A percentile compares a stretch with the other conserved stretches of the same genome.
These are phyloP conservation scores for Fusarium fujikuroi DNA, from an alignment of 2,329 filamentous ascomycete genomes.

Conservation along the genomic window DNA sequence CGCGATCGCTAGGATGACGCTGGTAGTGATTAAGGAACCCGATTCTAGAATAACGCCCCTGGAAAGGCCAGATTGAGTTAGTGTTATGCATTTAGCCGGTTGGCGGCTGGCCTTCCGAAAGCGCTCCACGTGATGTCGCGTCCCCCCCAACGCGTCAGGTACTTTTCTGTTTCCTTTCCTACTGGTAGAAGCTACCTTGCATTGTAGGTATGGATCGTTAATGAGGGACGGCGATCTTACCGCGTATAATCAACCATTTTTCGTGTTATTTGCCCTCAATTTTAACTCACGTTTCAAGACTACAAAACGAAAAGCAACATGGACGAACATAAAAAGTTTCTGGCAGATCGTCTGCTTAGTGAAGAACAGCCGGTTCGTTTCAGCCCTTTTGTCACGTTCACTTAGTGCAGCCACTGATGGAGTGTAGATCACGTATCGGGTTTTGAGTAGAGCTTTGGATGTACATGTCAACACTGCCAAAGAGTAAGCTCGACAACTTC, in stretches of 20 bases:
- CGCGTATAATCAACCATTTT: background rate
- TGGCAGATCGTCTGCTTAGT: constrained; percentile 79
- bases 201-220: background rate
- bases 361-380: constrained; percentile 75
- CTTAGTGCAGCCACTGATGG: constrained; percentile 15
- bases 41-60: constrained; percentile 9
- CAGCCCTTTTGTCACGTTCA: background rate
- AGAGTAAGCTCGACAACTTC: constrained; percentile 65
- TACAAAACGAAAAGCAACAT: constrained; percentile 38
- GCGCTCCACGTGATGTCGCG: constrained; percentile 51
- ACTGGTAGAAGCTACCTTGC: background rate
- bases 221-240: constrained; percentile 6
- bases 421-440: constrained; percentile 83
- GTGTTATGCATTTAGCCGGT: background rate
- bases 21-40: background rate
- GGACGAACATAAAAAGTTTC: constrained; percentile 75
- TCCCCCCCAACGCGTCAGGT: constrained; percentile 34
- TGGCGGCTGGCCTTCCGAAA: background rate
- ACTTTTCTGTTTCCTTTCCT: constrained; percentile 1
- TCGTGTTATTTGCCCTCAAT: background rate
- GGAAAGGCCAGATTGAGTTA: background rate
- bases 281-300: background rate
- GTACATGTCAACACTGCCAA: constrained; percentile 90
- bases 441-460: constrained; percentile 83
- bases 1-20: constrained; percentile 37